Percentiles rank a stretch among this genome's conserved stretches.
Conservation (phyloP, 768 basidiomycete species). For the Hygrophoropsis aurantiaca region DNA sequence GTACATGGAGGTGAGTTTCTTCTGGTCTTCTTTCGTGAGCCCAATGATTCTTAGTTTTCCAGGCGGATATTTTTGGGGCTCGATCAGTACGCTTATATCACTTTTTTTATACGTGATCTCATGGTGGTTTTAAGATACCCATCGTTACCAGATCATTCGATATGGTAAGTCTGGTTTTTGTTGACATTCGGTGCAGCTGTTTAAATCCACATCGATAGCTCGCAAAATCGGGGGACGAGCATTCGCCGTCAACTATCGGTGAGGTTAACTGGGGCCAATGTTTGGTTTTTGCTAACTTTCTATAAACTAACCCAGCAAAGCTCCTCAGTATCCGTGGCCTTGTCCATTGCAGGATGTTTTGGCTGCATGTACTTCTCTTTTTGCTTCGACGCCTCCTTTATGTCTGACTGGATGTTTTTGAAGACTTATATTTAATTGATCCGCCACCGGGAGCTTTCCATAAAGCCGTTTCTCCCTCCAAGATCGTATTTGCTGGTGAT, state of each 20-base stretch:
- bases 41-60: not conserved
- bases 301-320: slow-evolving; percentile 64
- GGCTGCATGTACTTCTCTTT: slow-evolving; percentile 54
- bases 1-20: slow-evolving; percentile 54
- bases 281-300: slow-evolving; percentile 12
- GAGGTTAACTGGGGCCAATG: slow-evolving; percentile 1
- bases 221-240: slow-evolving; percentile 71
- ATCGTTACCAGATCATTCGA: slow-evolving; percentile 58
- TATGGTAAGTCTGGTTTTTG: slow-evolving; percentile 39
- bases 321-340: slow-evolving; percentile 85
- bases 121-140: slow-evolving; percentile 42
- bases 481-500: slow-evolving; percentile 78
- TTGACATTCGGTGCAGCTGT: not conserved
- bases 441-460: slow-evolving; percentile 68
- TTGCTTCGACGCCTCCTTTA: not conserved
- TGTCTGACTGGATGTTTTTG: not conserved
- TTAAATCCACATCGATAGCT: slow-evolving; percentile 39
- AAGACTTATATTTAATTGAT: slow-evolving; percentile 72
- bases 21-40: not conserved
- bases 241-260: slow-evolving; percentile 61
- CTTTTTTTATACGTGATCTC: not conserved
- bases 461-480: slow-evolving; percentile 58
- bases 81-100: slow-evolving; percentile 42
- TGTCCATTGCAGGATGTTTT: slow-evolving; percentile 74
- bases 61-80: slow-evolving; percentile 71